Evolutionary conservation across 176 grass and related monocot genomes (phyloP).

Genomic region (Triticum monococcum): DNA sequence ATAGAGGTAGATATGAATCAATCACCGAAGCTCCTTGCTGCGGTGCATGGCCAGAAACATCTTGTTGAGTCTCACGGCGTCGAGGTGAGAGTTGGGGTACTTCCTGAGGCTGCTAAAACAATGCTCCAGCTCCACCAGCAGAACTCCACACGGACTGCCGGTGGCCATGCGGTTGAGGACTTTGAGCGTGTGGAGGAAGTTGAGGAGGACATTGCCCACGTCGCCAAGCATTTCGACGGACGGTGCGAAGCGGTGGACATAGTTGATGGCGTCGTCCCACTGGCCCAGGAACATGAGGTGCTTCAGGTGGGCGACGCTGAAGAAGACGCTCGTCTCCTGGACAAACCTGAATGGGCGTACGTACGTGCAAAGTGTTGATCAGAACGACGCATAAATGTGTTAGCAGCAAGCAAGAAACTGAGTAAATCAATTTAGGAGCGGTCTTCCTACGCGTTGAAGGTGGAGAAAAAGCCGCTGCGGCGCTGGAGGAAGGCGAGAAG

Average conservation of each 20-base stretch:
- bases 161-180: background rate
- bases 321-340: background rate
- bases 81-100: background rate
- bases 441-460: background rate
- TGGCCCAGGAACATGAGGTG: background rate
- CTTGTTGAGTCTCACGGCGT: background rate
- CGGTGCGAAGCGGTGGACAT: constrained; percentile 1
- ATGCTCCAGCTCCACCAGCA: background rate
- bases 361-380: background rate
- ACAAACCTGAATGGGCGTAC: background rate
- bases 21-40: background rate
- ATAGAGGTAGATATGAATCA: background rate
- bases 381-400: background rate
- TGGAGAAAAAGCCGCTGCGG: background rate
- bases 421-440: background rate
- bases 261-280: constrained; percentile 8
- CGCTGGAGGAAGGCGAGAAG: constrained; percentile 18
- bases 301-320: background rate
- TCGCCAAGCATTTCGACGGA: background rate
- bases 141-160: background rate
- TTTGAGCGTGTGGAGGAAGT: background rate
- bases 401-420: background rate
- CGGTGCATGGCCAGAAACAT: background rate
- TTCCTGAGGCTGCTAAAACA: background rate
- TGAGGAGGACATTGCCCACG: background rate